phyloP scores from a whole-genome alignment of 139 green algal genomes.

The Chlorella sp. region DNA sequence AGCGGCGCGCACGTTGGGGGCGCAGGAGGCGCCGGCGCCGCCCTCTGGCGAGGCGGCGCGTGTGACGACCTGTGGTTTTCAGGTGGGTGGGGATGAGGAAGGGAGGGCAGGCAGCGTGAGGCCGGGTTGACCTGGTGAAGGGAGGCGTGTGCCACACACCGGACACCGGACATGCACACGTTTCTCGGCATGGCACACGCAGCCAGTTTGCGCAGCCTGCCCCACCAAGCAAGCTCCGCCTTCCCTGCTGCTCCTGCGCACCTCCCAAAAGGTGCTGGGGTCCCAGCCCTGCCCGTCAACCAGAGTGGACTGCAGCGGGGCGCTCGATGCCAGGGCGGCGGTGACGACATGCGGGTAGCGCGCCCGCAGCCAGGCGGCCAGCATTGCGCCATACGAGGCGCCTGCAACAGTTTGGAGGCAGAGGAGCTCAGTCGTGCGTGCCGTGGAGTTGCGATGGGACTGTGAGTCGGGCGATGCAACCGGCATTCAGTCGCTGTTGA shows the following conservation, averaged over 20 bases:
- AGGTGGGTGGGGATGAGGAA: no score
- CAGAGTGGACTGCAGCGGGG: slow-evolving; percentile 71
- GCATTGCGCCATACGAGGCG: slow-evolving; percentile 90
- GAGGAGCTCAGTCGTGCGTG: no score
- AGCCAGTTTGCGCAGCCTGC: no score
- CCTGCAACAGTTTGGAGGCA: no score
- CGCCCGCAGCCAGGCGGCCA: slow-evolving; percentile 82
- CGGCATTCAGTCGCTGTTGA: no score
- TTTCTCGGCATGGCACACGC: no score
- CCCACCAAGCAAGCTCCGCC: no score
- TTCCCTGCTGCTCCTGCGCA: slow-evolving; percentile 1
- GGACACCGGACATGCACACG: no score
- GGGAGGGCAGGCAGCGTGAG: not conserved
- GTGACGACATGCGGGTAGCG: slow-evolving; percentile 83
- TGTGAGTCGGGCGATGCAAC: no score
- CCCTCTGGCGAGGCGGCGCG: slow-evolving; percentile 59
- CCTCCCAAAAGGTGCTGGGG: slow-evolving; percentile 65
- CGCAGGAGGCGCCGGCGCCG: slow-evolving; percentile 54
- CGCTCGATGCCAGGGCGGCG: slow-evolving; percentile 78
- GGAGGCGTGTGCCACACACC: no score
- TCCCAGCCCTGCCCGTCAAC: slow-evolving; percentile 49
- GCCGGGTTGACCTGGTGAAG: no score
- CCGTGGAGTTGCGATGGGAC: no score
- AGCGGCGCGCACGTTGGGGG: slow-evolving; percentile 42
- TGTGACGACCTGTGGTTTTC: slow-evolving; percentile 64